Evolutionary conservation across 2,329 filamentous ascomycete species (phyloP), one percentile per base, ranked within the genome.

Genomic region (Juglanconis oblonga): DNA sequence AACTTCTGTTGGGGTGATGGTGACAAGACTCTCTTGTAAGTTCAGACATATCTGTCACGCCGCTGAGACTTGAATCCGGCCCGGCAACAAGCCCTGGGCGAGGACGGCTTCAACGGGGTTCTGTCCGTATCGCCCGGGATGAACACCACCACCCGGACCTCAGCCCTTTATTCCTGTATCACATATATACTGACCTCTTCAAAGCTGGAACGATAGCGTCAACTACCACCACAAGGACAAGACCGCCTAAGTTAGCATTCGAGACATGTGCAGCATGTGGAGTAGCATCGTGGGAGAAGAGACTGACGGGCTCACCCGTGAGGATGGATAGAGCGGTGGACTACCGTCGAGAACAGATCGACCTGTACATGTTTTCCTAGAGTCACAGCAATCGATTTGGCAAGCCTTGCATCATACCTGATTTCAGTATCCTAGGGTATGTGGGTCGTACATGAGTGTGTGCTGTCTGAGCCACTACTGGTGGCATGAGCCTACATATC

Each of bases 221-320:
- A 98, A 98, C 87, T 94, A 96, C 83, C 92, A 98, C 87, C 92
- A 96, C 83, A 90, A 89, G 81, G 89, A 96, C 81, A 92, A 91
- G 85, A 72, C 74, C 63, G 70, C 73, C 61, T 83, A 80, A 78
- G 67, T 62, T 59, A 36, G 56, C 24, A 36, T 29, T 36, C 9
- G 17, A 24, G 17, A 42, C 10, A 4, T 40, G 31, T 42, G 40
- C 8, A 10, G 8, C 31, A 31, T 44, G 24, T 13, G 24, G 47
- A 35, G 52, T 13, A 48, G 44, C 17, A 53, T 48, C 50, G 8
- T 53, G 42, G 49, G 17, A 48, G 31, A 40, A 52, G 13, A 49
- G n/a, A 42, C 14, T 10, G 42, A 45, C 48, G 29, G 33, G 42
- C 36, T 33, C 17, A n/a, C 51, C n/a, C n/a, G n/a, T n/a, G n/a